Conservation (phyloP, 352 stramenopile genomes). For the Phytophthora podocarpi region DNA sequence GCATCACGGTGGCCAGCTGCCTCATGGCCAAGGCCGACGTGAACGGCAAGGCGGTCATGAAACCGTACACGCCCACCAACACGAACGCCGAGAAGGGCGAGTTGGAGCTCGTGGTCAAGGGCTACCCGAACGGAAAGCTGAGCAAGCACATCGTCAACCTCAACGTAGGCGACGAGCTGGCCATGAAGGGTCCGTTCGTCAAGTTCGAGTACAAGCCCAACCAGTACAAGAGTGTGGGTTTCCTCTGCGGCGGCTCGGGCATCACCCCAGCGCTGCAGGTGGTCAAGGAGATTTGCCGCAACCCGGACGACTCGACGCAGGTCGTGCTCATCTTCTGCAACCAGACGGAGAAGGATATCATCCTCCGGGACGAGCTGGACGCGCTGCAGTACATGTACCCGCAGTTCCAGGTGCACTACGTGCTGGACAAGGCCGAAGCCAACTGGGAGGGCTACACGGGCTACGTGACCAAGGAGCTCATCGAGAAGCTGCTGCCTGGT, state of each 20-base stretch:
- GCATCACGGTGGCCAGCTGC: slow-evolving; percentile 64
- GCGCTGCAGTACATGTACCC: slow-evolving; percentile 62
- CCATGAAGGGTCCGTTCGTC: slow-evolving; percentile 87
- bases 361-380: slow-evolving; percentile 82
- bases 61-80: slow-evolving; percentile 87
- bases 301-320: slow-evolving; percentile 80
- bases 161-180: slow-evolving; percentile 75
- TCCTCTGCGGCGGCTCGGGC: slow-evolving; percentile 83
- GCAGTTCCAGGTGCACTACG: slow-evolving; percentile 69
- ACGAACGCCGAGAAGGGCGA: slow-evolving; percentile 72
- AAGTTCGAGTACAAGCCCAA: slow-evolving; percentile 90
- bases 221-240: slow-evolving; percentile 77
- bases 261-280: slow-evolving; percentile 84
- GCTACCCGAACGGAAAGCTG: slow-evolving; percentile 82
- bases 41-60: slow-evolving; percentile 68
- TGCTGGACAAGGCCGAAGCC: slow-evolving; percentile 48
- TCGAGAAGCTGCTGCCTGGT: slow-evolving; percentile 69
- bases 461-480: slow-evolving; percentile 71
- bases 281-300: slow-evolving; percentile 75
- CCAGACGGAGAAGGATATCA: slow-evolving; percentile 81
- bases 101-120: slow-evolving; percentile 87
- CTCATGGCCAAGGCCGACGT: slow-evolving; percentile 65
- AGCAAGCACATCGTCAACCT: slow-evolving; percentile 84
- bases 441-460: slow-evolving; percentile 65
- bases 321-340: slow-evolving; percentile 86